Evolutionary conservation across 805 yeast species (phyloP), one percentile per base, ranked within the genome.

Genomic region (Clavispora carvajalis): DNA sequence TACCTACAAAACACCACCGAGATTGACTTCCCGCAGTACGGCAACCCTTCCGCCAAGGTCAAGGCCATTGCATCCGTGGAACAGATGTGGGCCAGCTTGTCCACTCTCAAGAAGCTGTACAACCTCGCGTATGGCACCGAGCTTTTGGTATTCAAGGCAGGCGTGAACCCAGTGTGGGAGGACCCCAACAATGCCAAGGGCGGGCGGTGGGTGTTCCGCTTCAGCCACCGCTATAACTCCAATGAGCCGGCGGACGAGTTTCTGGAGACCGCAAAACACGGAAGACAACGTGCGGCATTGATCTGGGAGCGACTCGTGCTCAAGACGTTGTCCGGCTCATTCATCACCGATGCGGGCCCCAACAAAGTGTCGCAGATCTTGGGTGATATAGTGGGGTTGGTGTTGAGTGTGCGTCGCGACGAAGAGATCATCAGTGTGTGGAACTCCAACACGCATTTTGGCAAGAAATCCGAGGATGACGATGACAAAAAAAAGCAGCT

Each of bases 151-250:
- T 80, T 80, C 61, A 77, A 78, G 48, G 62, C 71, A 23, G 82
- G 82, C 2, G 69, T 79, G 26, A 73, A 74, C 47, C 86, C 86
- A 9, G 74, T 77, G 36, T 80, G 86, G 85, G 85, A 80, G 53
- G 85, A 80, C 53, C 80, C 81, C 7, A 63, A 69, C 37, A 80
- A 80, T 53, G 59, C 71, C 44, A 63, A 67, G 38, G 85, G 85
- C 26, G 85, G 86, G 2, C 63, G 83, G 49, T 79, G 83, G 83
- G 69, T 75, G 15, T 73, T 78, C 48, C 64, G 79, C 46, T 70
- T 77, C 49, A 58, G 62, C 51, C 60, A 76, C 31, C 55, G 68
- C 4, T 39, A 45, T 15, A 48, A 46, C 38, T 41, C 47, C 15
- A 48, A 46, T 35, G 39, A 44, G 3, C 22, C 26, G 23, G 45